Base-by-base conservation (phyloP, 805 yeast genomes). In the Candida anglica region DNA sequence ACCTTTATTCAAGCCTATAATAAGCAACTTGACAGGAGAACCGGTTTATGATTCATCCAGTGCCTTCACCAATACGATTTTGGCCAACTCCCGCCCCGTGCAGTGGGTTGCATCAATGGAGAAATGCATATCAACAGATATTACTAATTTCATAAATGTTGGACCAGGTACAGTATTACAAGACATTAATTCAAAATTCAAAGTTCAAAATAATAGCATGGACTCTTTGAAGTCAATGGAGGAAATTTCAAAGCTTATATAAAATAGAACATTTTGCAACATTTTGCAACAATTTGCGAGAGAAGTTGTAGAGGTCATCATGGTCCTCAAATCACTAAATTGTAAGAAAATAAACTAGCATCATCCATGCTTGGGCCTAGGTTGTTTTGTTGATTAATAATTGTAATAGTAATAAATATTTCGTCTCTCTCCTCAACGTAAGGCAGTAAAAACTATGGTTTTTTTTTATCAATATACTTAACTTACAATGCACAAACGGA, bases 71-170 rank as follows among this genome's bases (percentile, higher is more conserved):
- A 55, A 60, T 15, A 61, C 70, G 10, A 54, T 70, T n/a, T 37
- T 42, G 5, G 63, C 58, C n/a, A 68, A 63, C 41, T 59, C 66
- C 13, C 44, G 45, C n/a, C 72, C 76, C 0, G 78, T 72, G 5
- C 56, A 55, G 34, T 72, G 75, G 65, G 52, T 54, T 21, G 39
- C 52, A 25, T 56, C 70, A 2, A 50, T 69, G 37, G 51, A 60
- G 25, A 38, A 15, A 21, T 33, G 50, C n/a, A 31, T 42, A n/a
- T 18, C 18, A 5, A 17, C 35, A 7, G 47, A 50, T 8, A 41
- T 53, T 7, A 35, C 44, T 7, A 34, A 40, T 18, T 32, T 65
- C 7, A 37, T 63, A 3, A 61, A 56, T 32, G 34, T 67, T 15
- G 73, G 73, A 3, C 73, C 73, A 1, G 71, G 71, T 1, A 40